Percentiles rank a stretch among this genome's conserved stretches.
Conservation (phyloP, 805 yeast species). For the Candida silvatica region DNA sequence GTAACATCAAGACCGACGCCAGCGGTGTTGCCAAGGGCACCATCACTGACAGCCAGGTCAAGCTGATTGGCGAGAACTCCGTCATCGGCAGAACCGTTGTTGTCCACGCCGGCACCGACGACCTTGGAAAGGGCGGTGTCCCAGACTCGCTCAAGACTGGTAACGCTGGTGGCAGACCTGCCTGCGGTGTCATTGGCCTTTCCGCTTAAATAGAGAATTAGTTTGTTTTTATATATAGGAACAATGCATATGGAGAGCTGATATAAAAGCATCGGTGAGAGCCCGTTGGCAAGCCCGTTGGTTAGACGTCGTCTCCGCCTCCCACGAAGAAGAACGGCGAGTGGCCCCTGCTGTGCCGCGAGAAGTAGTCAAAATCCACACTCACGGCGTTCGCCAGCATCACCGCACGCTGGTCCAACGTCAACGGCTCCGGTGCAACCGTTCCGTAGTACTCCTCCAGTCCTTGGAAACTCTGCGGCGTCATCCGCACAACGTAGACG, state of each 20-base stretch:
- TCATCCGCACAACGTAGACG: conserved; percentile 80
- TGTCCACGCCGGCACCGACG: conserved; percentile 88
- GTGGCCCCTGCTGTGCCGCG: conserved; percentile 64
- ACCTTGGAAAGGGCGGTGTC: conserved; percentile 89
- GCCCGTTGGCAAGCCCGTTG: background rate
- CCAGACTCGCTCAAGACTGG: conserved; percentile 92
- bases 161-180: conserved; percentile 97
- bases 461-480: conserved; percentile 57
- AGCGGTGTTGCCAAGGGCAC: conserved; percentile 88
- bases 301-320: conserved; percentile 10
- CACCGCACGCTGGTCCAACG: conserved; percentile 78
- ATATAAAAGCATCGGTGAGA: too few relatives aligned
- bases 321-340: conserved; percentile 38
- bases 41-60: conserved; percentile 66
- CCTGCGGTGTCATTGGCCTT: conserved; percentile 95
- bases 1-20: conserved; percentile 85
- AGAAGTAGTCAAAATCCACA: conserved; percentile 92
- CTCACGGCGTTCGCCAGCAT: conserved; percentile 83
- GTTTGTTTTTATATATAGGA: background rate
- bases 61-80: conserved; percentile 80
- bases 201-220: conserved; percentile 29
- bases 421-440: conserved; percentile 34
- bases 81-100: conserved; percentile 94
- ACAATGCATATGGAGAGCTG: too few relatives aligned
- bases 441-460: conserved; percentile 42